These are phyloP conservation scores for Ulota crispa DNA, from an alignment of 225 moss, liverwort and hornwort species.

Conservation along the genomic window DNA sequence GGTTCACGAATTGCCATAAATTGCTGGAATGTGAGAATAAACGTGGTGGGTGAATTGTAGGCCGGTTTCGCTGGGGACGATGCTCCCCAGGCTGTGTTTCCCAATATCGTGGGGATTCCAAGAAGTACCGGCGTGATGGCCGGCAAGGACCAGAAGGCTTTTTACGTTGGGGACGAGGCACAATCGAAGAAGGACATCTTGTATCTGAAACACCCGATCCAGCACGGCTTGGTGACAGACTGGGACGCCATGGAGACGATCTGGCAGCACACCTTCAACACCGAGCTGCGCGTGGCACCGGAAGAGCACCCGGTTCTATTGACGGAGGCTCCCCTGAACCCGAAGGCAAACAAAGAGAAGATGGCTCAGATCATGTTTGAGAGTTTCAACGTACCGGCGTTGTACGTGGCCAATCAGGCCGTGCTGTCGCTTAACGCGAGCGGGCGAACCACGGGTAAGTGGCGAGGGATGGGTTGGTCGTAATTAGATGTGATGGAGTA, in stretches of 20 bases:
- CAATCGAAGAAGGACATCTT: conserved; percentile 45
- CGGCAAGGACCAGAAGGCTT: conserved; percentile 19
- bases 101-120: conserved; percentile 60
- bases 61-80: conserved; percentile 47
- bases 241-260: neutral
- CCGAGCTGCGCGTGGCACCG: conserved; percentile 21
- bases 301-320: conserved; percentile 53
- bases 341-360: conserved; percentile 12
- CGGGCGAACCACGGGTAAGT: conserved; percentile 44
- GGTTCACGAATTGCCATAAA: no score
- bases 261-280: conserved; percentile 4
- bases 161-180: conserved; percentile 40
- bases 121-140: conserved; percentile 43
- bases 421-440: conserved; percentile 46
- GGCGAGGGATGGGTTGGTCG: neutral
- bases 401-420: neutral
- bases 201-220: conserved; percentile 50
- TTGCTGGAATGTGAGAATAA: neutral
- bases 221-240: conserved; percentile 33
- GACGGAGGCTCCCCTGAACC: conserved; percentile 50
- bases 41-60: conserved; percentile 6
- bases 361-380: conserved; percentile 17
- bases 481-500: neutral
- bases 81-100: conserved; percentile 51
- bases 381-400: neutral